These are phyloP conservation scores for Quercus parvula DNA, from an alignment of 306 rosid genomes.

Conservation along the genomic window DNA sequence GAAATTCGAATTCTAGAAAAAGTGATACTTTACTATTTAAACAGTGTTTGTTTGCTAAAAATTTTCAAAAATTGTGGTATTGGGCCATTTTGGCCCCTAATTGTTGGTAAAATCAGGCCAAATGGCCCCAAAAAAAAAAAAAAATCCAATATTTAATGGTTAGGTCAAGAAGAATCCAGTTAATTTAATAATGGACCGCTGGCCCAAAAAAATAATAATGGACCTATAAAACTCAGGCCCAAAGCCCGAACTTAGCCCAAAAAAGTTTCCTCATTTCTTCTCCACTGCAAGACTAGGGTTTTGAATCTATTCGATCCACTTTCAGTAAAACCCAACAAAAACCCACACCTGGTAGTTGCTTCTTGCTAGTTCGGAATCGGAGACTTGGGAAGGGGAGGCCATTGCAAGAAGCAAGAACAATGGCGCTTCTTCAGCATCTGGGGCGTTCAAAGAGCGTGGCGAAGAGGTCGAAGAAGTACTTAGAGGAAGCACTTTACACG, in stretches of 20 bases:
- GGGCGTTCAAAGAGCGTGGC: constrained; percentile 59
- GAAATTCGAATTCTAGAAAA: no score
- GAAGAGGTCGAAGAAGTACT: constrained; percentile 64
- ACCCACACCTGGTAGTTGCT: not conserved
- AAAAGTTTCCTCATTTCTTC: not conserved
- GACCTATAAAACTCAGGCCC: not conserved
- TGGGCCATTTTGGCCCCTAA: no score
- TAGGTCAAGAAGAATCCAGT: no score
- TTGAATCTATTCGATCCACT: constrained; percentile 4
- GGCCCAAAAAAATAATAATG: not conserved
- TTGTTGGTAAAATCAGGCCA: no score
- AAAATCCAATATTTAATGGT: no score
- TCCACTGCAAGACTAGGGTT: constrained; percentile 30
- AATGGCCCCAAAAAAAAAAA: no score
- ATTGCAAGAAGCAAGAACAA: constrained; percentile 5
- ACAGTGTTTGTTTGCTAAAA: no score
- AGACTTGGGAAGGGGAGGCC: not conserved
- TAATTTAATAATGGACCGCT: not conserved
- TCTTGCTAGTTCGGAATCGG: not conserved
- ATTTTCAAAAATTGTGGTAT: no score
- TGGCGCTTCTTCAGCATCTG: constrained; percentile 59
- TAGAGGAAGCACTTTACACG: constrained; percentile 73
- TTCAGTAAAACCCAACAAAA: not conserved
- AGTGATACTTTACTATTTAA: no score
- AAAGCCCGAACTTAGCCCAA: not conserved